Base-by-base conservation (phyloP, 139 green algal species). In the Parachlorella kessleri region DNA sequence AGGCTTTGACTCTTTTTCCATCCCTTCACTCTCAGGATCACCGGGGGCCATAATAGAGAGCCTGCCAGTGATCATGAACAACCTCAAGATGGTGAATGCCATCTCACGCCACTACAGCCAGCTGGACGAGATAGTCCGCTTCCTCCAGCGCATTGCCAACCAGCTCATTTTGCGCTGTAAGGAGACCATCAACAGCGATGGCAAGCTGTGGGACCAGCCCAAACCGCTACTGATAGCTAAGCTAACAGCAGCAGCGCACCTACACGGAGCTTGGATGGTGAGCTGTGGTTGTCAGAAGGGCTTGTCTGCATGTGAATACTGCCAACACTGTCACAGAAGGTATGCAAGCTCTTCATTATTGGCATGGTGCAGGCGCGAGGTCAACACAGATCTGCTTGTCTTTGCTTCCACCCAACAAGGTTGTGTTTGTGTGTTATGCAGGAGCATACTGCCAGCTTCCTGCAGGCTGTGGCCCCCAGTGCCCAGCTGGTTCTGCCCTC, bases 101-200 rank as follows among this genome's bases (percentile, higher is more conserved):
- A 95, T 97, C 59, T 91, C 94, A n/a, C 88, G 93, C 36, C 96
- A 95, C 84, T 98, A 97, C 86, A 87, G 85, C 78, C 95, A 89
- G 9, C 72, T 86, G 6, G 92, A 95, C 84, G 82, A 88, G 71
- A 97, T 98, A 91, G 95, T 91, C 10, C 89, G 80, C 21, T 84
- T 98, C 37, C 91, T 98, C 70, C 90, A 80, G 78, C 96, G 95
- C 81, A 81, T 98, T 40, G 95, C 92, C 63, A 94, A 93, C 80
- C 91, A 94, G 81, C 91, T 97, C 74, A 92, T 94, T 71, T 83
- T 75, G 67, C 91, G 90, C 72, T 95, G 87, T 84, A 94, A 92
- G 78, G 85, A 91, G 40, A 82, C 89, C 78, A 91, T 98, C 63
- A 83, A 74, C 26, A 30, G 76, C n/a, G 75, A 39, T 32, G 88